Conservation (phyloP, 2,329 filamentous ascomycete genomes). For the Aspergillus hiratsukae region DNA sequence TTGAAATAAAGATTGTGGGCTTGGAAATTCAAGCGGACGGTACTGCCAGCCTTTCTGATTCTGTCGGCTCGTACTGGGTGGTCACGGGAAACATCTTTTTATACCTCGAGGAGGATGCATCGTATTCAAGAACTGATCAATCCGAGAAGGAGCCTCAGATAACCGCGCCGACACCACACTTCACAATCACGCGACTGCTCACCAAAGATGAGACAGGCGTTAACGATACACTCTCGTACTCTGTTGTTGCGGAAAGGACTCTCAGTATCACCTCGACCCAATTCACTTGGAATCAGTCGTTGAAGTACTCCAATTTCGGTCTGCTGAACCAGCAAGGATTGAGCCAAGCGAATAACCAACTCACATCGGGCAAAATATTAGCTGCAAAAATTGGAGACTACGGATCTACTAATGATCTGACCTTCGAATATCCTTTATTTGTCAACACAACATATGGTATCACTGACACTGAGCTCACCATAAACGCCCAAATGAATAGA, state of each 20-base stretch:
- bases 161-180: slow-evolving; percentile 40
- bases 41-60: slow-evolving; percentile 47
- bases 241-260: slow-evolving; percentile 51
- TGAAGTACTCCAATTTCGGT: slow-evolving; percentile 55
- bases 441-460: slow-evolving; percentile 51
- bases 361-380: slow-evolving; percentile 43
- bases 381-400: slow-evolving; percentile 28
- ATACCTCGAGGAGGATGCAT: slow-evolving; percentile 56
- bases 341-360: slow-evolving; percentile 51
- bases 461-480: slow-evolving; percentile 46
- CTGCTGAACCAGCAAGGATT: slow-evolving; percentile 52
- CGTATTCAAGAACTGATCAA: not conserved
- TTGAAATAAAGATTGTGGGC: slow-evolving; percentile 64
- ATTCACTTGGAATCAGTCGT: slow-evolving; percentile 55
- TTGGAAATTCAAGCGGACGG: slow-evolving; percentile 54
- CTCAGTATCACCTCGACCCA: slow-evolving; percentile 50
- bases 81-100: slow-evolving; percentile 76
- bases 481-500: slow-evolving; percentile 46
- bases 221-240: slow-evolving; percentile 59
- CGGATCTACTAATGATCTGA: slow-evolving; percentile 31
- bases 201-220: slow-evolving; percentile 41
- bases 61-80: slow-evolving; percentile 65
- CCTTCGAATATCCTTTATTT: slow-evolving; percentile 58
- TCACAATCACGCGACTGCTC: slow-evolving; percentile 43
- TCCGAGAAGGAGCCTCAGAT: slow-evolving; percentile 24